Evolutionary conservation across 2,329 filamentous ascomycete genomes (phyloP), one percentile per base, ranked within the genome.

Genomic region (Phoma sp.): DNA sequence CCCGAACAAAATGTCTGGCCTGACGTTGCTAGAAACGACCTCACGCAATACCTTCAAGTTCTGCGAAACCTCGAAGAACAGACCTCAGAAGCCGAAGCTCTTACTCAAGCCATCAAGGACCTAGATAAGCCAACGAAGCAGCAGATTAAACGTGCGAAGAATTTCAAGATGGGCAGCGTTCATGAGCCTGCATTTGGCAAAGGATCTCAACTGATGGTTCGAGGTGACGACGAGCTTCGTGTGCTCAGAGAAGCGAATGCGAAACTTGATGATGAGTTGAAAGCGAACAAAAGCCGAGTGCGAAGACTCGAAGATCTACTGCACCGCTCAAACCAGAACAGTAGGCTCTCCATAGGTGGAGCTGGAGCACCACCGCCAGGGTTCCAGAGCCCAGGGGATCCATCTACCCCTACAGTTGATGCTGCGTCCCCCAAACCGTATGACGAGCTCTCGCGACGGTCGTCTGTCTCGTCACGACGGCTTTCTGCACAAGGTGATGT

Each of bases 151-250:
- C 86, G 91, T 52, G 85, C 95, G 6, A 96, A 93, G 72, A 92
- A 91, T 4, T 98, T 99, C 80, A 97, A 97, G 71, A 95, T 96
- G 69, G 95, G 95, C 13, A 98, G 95, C 69, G 84, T 98, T 33
- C 92, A 97, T 66, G 95, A 98, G 71, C 88, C 89, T n/a, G 86
- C 86, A 2, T 83, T 97, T 57, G 91, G 91, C n/a, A 86, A 89
- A 67, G 96, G 90, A 61, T 93, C 91, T 1, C 68, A 72, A 32
- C 82, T 97, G 8, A 78, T 96, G 66, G 84, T 96, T 11, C 87
- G 91, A 35, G 92, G 91, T n/a, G 89, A 95, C 58, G 91, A 96
- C 66, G 93, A 97, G 59, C 80, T 93, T 58, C 82, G 77, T 32
- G 68, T 77, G 10, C 62, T 82, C 3, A 75, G 75, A 44, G 79